These are phyloP conservation scores for Coemansia reversa DNA, from an alignment of 192 early-diverging fungal genomes.

Conservation along the genomic window DNA sequence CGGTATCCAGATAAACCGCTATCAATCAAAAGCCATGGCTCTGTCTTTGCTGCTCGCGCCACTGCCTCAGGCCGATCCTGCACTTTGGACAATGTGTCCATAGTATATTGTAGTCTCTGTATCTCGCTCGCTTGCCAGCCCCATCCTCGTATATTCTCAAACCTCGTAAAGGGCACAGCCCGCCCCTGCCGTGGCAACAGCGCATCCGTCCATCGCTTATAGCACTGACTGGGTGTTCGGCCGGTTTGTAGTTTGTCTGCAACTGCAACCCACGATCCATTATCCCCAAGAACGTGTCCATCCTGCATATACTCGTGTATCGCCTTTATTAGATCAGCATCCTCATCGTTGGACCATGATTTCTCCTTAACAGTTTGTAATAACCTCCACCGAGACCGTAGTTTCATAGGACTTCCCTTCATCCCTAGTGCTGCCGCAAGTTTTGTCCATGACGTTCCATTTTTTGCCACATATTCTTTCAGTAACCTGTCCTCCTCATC, in stretches of 20 bases:
- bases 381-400: constrained; percentile 28
- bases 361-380: constrained; percentile 24
- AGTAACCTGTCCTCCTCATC: constrained; percentile 31
- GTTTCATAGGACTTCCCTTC: constrained; percentile 22
- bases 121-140: constrained; percentile 25
- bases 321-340: constrained; percentile 18
- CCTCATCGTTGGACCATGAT: constrained; percentile 34
- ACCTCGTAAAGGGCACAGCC: constrained; percentile 17
- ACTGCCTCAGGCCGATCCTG: constrained; percentile 1
- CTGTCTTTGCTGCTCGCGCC: constrained; percentile 2
- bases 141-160: constrained; percentile 30
- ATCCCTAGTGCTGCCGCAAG: constrained; percentile 39
- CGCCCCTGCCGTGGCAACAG: constrained; percentile 37
- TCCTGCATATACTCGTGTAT: constrained; percentile 16
- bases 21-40: constrained; percentile 40
- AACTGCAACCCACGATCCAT: constrained; percentile 27
- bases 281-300: constrained; percentile 9
- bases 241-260: constrained; percentile 25
- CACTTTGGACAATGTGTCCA: constrained; percentile 8
- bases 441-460: constrained; percentile 18
- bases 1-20: neutral
- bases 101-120: constrained; percentile 5
- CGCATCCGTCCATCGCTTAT: constrained; percentile 29
- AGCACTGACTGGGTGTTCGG: constrained; percentile 36
- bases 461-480: constrained; percentile 12